Base-by-base conservation (phyloP, 805 yeast genomes). In the Starmera pachycereana region DNA sequence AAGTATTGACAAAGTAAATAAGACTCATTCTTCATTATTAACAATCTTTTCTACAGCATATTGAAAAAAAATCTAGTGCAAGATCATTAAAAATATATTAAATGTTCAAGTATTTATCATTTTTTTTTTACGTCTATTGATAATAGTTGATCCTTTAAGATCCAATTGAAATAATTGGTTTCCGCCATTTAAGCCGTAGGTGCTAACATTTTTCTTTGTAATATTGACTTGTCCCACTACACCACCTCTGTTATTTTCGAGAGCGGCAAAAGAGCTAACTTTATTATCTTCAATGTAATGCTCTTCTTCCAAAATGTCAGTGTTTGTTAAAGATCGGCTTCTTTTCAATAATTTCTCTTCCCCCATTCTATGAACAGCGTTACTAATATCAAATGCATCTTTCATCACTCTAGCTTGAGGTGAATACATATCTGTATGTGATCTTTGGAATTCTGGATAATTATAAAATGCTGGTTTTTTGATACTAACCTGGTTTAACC, bases 371-470 rank as follows among this genome's bases (percentile, higher is more conserved):
- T 85, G 90, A 13, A 86, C 87, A 6, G 95, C 94, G 38, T 86
- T 81, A 27, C 88, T 78, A 8, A 86, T 77, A 52, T 86, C 95
- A 58, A 86, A 86, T 11, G 89, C 94, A 51, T 86, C 95, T 48
- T 85, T 77, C 60, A 86, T 70, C 0, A 87, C 86, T 37, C 78
- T 81, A 1, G 88, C 87, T 3, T 85, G 87, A 5, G 88, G 88
- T 3, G 81, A 74, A 52, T 74, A 76, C 50, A 49, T 39, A 16
- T 16, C 18, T 40, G 58, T 45, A 43, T 53, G 44, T 28, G 55
- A 28, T 46, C 52, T 43, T 40, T 49, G 50, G 42, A 49, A 52
- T 11, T 56, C 53, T 7, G 35, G 43, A 36, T 40, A 39, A 33
- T 46, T 48, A 40, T 45, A 16, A 14, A 16, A 28, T 6, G 12